Evolutionary conservation across 768 basidiomycete species (phyloP).

Genomic region (Scleroderma bovista): DNA sequence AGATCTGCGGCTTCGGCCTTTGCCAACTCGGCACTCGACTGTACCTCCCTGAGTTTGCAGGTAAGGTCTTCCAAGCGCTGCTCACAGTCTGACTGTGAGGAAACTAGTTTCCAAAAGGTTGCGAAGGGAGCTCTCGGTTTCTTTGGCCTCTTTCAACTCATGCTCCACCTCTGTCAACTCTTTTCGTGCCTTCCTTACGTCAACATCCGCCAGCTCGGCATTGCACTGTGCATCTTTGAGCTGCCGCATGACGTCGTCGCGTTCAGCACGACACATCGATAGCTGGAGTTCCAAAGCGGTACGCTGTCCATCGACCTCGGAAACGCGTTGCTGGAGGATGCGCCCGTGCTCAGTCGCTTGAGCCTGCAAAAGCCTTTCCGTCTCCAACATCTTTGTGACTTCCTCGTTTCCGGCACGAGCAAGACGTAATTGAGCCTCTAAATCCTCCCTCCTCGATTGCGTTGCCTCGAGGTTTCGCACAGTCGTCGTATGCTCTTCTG

Average conservation of each 20-base stretch:
- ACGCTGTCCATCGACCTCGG: conserved; percentile 90
- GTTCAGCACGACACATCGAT: conserved; percentile 58
- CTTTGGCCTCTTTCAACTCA: conserved; percentile 62
- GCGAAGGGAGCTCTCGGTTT: conserved; percentile 62
- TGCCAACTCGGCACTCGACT: conserved; percentile 51
- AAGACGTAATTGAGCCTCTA: conserved; percentile 69
- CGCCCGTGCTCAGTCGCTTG: conserved; percentile 69
- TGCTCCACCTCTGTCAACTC: conserved; percentile 68
- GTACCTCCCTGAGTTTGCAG: conserved; percentile 47
- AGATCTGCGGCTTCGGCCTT: conserved; percentile 58
- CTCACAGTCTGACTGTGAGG: conserved; percentile 64
- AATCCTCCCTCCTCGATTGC: conserved; percentile 63
- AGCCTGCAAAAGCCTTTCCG: conserved; percentile 66
- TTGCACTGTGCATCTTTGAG: conserved; percentile 59
- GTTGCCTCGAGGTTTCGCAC: conserved; percentile 72
- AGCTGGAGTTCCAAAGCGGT: conserved; percentile 90
- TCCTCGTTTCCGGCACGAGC: conserved; percentile 70
- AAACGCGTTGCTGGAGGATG: conserved; percentile 78
- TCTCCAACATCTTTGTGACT: conserved; percentile 66
- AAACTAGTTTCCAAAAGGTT: conserved; percentile 67
- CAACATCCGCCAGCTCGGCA: conserved; percentile 59
- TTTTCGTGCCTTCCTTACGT: conserved; percentile 63
- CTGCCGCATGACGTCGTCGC: conserved; percentile 57
- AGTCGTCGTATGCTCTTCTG: conserved; percentile 73
- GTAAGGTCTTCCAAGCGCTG: conserved; percentile 35